phyloP scores from a whole-genome alignment of 2,329 filamentous ascomycete genomes.

The Aspergillus costaricaensis region DNA sequence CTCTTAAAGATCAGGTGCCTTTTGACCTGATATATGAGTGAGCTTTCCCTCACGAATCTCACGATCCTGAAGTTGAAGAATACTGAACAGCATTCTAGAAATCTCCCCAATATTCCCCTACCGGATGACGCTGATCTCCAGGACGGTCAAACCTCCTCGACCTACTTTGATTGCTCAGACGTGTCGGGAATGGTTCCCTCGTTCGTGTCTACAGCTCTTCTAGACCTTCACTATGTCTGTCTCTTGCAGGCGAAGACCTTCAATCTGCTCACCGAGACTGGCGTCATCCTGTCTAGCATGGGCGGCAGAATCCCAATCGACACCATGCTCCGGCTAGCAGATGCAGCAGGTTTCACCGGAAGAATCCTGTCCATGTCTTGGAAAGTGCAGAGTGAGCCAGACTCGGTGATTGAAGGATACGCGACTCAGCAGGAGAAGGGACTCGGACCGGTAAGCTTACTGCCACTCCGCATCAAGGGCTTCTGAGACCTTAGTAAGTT shows the following conservation, averaged over 20 bases:
- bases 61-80: not conserved
- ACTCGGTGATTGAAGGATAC: not conserved
- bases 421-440: not conserved
- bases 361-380: not conserved
- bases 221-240: not conserved
- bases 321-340: not conserved
- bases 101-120: not conserved
- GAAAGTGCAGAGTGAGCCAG: constrained; percentile 3
- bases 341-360: not conserved
- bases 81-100: not conserved
- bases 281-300: not conserved
- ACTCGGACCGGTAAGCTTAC: not conserved
- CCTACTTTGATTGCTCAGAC: not conserved
- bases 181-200: not conserved
- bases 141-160: not conserved
- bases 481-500: too few relatives aligned
- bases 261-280: not conserved
- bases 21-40: constrained; percentile 1
- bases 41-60: not conserved
- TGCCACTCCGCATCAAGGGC: too few relatives aligned
- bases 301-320: not conserved
- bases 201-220: not conserved
- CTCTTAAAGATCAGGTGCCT: not conserved
- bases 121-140: not conserved
- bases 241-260: not conserved